A percentile compares a stretch with the other conserved stretches of the same genome.
Evolutionary conservation across 352 stramenopile genomes (phyloP).

Genomic region (Globisporangium perplexum): DNA sequence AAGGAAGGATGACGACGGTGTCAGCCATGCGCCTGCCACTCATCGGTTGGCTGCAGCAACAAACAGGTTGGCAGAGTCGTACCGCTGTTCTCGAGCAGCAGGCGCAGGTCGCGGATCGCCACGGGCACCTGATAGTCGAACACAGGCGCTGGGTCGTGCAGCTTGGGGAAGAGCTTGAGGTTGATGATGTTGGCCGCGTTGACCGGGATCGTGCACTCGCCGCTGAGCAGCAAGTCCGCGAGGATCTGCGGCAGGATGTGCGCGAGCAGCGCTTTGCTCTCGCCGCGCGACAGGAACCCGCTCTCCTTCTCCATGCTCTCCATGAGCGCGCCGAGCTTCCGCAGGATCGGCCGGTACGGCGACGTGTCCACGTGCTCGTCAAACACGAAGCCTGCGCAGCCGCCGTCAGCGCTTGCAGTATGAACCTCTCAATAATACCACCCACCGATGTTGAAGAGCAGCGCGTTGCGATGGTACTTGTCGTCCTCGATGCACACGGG

Average conservation of each 20-base stretch:
- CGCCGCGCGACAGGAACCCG: constrained; percentile 68
- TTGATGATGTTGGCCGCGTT: constrained; percentile 84
- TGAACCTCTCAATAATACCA: too few relatives aligned
- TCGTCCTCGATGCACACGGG: constrained; percentile 86
- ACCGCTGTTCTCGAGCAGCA: constrained; percentile 76
- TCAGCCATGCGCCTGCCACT: too few relatives aligned
- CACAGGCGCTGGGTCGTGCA: constrained; percentile 60
- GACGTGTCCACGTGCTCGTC: constrained; percentile 61
- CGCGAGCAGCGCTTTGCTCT: constrained; percentile 55
- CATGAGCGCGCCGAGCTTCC: constrained; percentile 80
- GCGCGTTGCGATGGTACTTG: constrained; percentile 87
- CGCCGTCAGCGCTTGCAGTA: too few relatives aligned
- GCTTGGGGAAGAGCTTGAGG: constrained; percentile 79
- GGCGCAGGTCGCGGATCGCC: constrained; percentile 60
- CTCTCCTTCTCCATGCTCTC: constrained; percentile 87
- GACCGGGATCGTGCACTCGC: constrained; percentile 79
- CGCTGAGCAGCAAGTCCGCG: constrained; percentile 58
- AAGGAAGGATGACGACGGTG: too few relatives aligned
- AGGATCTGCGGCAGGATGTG: constrained; percentile 73
- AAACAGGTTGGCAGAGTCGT: constrained; percentile 5
- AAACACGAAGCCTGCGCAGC: constrained; percentile 70
- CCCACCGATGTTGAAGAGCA: constrained; percentile 85
- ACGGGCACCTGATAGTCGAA: constrained; percentile 86
- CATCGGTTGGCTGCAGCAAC: too few relatives aligned
- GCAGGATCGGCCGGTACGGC: constrained; percentile 79